Evolutionary conservation across 2,329 filamentous ascomycete species (phyloP), one percentile per base, ranked within the genome.

Genomic region (Penicillium sp.): DNA sequence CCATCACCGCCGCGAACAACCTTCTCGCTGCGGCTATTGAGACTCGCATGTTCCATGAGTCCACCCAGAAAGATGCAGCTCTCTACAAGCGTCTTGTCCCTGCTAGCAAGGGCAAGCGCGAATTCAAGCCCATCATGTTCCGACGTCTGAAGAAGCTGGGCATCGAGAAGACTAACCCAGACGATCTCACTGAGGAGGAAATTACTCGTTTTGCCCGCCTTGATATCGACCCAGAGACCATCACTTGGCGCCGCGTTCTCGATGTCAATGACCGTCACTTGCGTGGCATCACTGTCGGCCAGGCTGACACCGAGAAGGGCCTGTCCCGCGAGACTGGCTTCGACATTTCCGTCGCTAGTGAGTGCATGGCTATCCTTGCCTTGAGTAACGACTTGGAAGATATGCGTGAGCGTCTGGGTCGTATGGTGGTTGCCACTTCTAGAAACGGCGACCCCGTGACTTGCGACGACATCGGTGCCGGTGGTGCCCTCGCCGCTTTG

Each of bases 231-330:
- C 90, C 90, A 1, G 87, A 90, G 45, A 97, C 93, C 33, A 96
- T 98, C 68, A 97, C 93, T 3, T 98, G 93, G 93, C 83, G 87
- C 60, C 85, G 93, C 60, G 93, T 98, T 2, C 76, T 98, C 32
- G 93, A 98, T 70, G 93, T 98, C 58, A 98, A 98, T 67, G 93
- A 98, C 71, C 84, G 93, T 57, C 89, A 96, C 71, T 77, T 98
- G 53, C 84, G 93, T 64, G 85, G 87, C 48, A 82, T 97, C 62
- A 95, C 88, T 2, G 80, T 97, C 55, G 93, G 93, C 34, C 85
- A 85, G 57, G 91, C 91, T 0, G 76, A 86, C 4, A 95, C 91
- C 0, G 93, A 98, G 72, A 95, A 89, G 74, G 90, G 90, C 13
- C 82, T 88, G 60, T 86, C 82, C 24, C 83, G 93, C 54, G 81